Evolutionary conservation across 2,329 filamentous ascomycete species (phyloP), one percentile per base, ranked within the genome.

Genomic region (Cladosporium sp.): DNA sequence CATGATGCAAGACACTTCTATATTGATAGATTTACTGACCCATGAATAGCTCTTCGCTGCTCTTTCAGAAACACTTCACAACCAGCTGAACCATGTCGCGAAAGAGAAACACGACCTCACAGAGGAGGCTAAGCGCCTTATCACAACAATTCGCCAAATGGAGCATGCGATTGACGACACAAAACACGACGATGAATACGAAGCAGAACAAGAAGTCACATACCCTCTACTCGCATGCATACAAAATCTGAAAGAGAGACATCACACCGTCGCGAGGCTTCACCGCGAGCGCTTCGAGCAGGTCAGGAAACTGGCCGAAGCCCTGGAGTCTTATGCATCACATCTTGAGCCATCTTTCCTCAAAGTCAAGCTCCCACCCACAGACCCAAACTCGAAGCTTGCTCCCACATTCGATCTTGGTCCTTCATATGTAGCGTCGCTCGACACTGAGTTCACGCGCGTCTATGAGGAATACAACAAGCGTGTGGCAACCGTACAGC

Each of bases 401-500:
- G 85, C 92, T 1, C 85, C 91, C 2, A 89, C 83, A 55, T 97
- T 99, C 73, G 92, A 97, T 69, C 85, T 99, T n/a, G 97, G 93
- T 0, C 86, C 90, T 0, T 82, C 88, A 4, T 99, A 97, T 69
- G 89, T 97, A 55, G 85, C 89, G 62, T 86, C 88, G 59, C 84
- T 99, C 19, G 93, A 99, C 72, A 82, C 83, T 56, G 94, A 99
- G 74, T 99, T 97, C 71, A 91, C 90, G 11, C 86, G 92, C 61
- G 90, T 99, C 19, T 97, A 97, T 74, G 92, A 97, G 69, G 95
- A 99, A 77, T 99, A 97, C 75, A 91, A 88, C 43, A 88, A 87
- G 65, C 89, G 94, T 50, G 81, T 96, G 45, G 82, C 83, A 30
- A 85, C 84, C 0, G 92, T 97, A 14, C 86, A 90, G 73, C 76